Evolutionary conservation across 306 rosid genomes (phyloP).

Genomic region (Leucaena leucocephala): DNA sequence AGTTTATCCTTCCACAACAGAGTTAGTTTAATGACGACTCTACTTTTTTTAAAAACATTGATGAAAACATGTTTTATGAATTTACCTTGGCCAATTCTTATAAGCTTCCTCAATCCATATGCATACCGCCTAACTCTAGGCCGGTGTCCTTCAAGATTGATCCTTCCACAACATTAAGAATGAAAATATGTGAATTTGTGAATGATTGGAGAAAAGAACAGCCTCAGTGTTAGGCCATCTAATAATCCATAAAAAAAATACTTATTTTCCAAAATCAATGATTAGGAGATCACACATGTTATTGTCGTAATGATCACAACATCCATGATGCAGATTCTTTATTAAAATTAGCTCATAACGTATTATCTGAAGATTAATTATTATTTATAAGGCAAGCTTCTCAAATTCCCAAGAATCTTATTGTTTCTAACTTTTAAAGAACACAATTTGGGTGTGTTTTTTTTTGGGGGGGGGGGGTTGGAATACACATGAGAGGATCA

Average conservation of each 20-base stretch:
- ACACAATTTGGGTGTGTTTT: not conserved
- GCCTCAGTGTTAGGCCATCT: not conserved
- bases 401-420: not conserved
- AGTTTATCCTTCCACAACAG: too few species aligned
- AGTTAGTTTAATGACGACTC: not conserved
- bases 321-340: not conserved
- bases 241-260: not conserved
- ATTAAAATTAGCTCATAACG: not conserved
- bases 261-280: not conserved
- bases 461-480: not conserved
- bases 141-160: constrained; percentile 75
- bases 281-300: not conserved
- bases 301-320: not conserved
- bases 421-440: not conserved
- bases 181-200: constrained; percentile 25
- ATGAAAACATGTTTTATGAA: constrained; percentile 15
- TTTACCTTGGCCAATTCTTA: constrained; percentile 91
- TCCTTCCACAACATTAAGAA: constrained; percentile 57
- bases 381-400: not conserved
- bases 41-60: not conserved
- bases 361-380: not conserved
- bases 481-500: constrained; percentile 26
- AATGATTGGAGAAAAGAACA: constrained; percentile 25
- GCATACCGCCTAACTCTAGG: constrained; percentile 84
- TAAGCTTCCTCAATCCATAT: constrained; percentile 71